Evolutionary conservation across 768 basidiomycete species (phyloP).

Genomic region (Leucocoprinus sp.): DNA sequence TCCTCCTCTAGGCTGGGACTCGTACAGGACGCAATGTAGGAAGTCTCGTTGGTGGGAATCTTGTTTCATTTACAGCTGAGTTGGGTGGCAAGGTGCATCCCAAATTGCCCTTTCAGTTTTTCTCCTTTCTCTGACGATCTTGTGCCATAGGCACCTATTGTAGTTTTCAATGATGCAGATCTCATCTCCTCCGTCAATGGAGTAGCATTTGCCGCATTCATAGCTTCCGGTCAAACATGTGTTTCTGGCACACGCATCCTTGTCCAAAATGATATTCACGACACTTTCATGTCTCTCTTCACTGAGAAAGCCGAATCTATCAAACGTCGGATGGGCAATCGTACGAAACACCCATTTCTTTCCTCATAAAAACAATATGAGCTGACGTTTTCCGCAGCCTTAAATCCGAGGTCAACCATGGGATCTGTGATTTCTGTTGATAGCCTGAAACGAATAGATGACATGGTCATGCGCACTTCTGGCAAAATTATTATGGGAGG

Average conservation of each 20-base stretch:
- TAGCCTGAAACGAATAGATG: slow-evolving; percentile 59
- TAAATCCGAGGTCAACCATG: slow-evolving; percentile 66
- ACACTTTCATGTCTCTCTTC: slow-evolving; percentile 55
- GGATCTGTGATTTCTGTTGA: slow-evolving; percentile 66
- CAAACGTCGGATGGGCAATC: slow-evolving; percentile 65
- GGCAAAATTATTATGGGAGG: slow-evolving; percentile 59
- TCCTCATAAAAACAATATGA: neutral
- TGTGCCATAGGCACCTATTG: slow-evolving; percentile 58
- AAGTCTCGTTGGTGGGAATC: slow-evolving; percentile 61
- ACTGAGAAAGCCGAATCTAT: slow-evolving; percentile 57
- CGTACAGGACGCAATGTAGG: slow-evolving; percentile 70
- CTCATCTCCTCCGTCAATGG: slow-evolving; percentile 72
- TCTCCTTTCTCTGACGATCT: slow-evolving; percentile 1
- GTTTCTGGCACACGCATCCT: slow-evolving; percentile 87
- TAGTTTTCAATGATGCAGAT: slow-evolving; percentile 77
- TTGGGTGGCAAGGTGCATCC: slow-evolving; percentile 69
- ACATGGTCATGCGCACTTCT: slow-evolving; percentile 37
- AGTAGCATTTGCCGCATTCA: slow-evolving; percentile 73
- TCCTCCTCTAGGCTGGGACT: slow-evolving; percentile 56
- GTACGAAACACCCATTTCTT: slow-evolving; percentile 32
- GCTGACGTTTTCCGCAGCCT: slow-evolving; percentile 34
- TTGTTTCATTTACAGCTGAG: slow-evolving; percentile 74
- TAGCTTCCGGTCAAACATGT: slow-evolving; percentile 86
- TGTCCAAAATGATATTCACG: slow-evolving; percentile 62
- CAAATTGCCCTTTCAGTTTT: neutral